Percentiles rank a stretch among this genome's conserved stretches.
Evolutionary conservation across 2,329 filamentous ascomycete genomes (phyloP).

Genomic region (Cercospora sojina): DNA sequence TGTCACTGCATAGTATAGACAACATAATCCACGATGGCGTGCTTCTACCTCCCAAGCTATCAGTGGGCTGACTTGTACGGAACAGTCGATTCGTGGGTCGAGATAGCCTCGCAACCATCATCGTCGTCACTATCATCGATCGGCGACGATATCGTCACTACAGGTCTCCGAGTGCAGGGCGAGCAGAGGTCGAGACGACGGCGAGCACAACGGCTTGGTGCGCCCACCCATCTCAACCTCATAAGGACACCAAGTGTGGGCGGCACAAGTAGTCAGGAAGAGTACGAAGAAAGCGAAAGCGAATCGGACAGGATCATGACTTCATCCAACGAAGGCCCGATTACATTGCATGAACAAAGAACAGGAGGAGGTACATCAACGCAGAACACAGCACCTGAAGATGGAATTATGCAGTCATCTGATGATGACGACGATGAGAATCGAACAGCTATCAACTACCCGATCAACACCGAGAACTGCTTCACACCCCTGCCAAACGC

Average conservation of each 20-base stretch:
- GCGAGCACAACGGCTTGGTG: constrained; percentile 45
- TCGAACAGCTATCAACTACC: constrained; percentile 73
- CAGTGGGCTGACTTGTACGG: constrained; percentile 34
- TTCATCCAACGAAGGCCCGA: constrained; percentile 61
- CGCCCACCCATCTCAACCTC: constrained; percentile 43
- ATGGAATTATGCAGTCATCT: constrained; percentile 36
- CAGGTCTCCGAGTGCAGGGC: constrained; percentile 73
- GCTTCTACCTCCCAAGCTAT: constrained; percentile 24
- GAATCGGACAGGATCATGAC: constrained; percentile 74
- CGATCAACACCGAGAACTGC: constrained; percentile 49
- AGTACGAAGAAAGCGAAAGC: constrained; percentile 90
- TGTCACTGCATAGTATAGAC: neutral
- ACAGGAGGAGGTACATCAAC: constrained; percentile 15
- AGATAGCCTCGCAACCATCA: constrained; percentile 87
- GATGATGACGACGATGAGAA: constrained; percentile 68
- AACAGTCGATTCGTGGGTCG: constrained; percentile 84
- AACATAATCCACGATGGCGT: constrained; percentile 21
- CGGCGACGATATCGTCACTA: constrained; percentile 87
- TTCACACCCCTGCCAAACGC: constrained; percentile 91
- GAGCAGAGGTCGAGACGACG: constrained; percentile 62
- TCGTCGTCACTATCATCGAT: constrained; percentile 85
- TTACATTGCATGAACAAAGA: constrained; percentile 36
- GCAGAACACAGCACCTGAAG: constrained; percentile 39
- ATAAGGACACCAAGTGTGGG: constrained; percentile 48
- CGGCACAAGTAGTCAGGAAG: constrained; percentile 76